Evolutionary conservation across 2,329 filamentous ascomycete species (phyloP).

Genomic region (Dactylonectria macrodidyma): DNA sequence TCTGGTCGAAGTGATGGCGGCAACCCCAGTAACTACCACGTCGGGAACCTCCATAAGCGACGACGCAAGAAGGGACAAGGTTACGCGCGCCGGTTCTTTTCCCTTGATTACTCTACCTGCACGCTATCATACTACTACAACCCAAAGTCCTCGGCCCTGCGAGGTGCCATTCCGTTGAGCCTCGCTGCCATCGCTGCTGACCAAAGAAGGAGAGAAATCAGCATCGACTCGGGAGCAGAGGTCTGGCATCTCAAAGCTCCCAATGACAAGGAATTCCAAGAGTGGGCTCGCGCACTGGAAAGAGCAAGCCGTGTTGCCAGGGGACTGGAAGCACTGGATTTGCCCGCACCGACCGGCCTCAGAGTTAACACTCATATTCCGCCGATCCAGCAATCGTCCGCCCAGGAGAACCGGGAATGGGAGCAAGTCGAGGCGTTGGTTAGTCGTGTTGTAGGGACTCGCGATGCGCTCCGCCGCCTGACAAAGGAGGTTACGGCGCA

Average conservation of each 20-base stretch:
- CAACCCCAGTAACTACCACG: slow-evolving; percentile 75
- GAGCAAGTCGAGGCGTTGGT: slow-evolving; percentile 87
- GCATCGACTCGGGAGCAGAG: slow-evolving; percentile 96
- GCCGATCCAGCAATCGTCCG: slow-evolving; percentile 53
- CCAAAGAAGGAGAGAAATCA: slow-evolving; percentile 90
- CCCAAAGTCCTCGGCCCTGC: slow-evolving; percentile 90
- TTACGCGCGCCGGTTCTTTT: slow-evolving; percentile 94
- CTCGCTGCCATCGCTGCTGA: slow-evolving; percentile 93
- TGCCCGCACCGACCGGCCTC: slow-evolving; percentile 46
- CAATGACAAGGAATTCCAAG: slow-evolving; percentile 86
- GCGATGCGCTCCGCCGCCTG: slow-evolving; percentile 88
- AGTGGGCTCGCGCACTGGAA: slow-evolving; percentile 90
- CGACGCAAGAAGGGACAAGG: slow-evolving; percentile 94
- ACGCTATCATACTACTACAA: slow-evolving; percentile 98
- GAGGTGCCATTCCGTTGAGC: slow-evolving; percentile 92
- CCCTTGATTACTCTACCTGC: slow-evolving; percentile 92
- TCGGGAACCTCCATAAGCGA: slow-evolving; percentile 89
- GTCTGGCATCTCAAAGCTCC: slow-evolving; percentile 93
- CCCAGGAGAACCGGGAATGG: slow-evolving; percentile 86
- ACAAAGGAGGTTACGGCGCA: slow-evolving; percentile 84
- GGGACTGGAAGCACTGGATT: slow-evolving; percentile 60
- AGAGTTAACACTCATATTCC: slow-evolving; percentile 48
- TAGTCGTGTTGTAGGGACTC: slow-evolving; percentile 86
- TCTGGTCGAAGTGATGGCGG: slow-evolving; percentile 66
- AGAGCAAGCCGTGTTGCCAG: slow-evolving; percentile 79